Evolutionary conservation across 2,329 filamentous ascomycete species (phyloP), one percentile per base, ranked within the genome.

Genomic region (Calonectria hongkongensis): DNA sequence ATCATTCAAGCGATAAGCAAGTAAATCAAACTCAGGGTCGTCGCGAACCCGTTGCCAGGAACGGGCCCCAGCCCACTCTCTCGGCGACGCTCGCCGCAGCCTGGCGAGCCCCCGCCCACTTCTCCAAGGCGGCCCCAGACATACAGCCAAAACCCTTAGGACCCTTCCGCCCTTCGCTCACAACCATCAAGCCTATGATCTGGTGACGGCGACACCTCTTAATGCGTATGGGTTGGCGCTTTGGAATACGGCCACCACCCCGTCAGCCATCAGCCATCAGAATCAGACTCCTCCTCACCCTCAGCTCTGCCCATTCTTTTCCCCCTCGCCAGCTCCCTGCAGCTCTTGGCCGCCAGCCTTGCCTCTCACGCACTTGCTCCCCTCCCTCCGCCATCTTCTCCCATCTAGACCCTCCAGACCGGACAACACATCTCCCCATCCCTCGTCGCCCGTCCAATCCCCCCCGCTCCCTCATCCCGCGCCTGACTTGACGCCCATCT

Each of bases 401-500:
- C 33, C 51, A 27, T 43, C 39, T 36, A 56, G 39, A 48, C 60
- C 48, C 58, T 48, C 58, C 56, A 45, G 43, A 60, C 54, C 30
- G 12, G 51, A 62, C 48, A 58, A 21, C 67, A 43, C 47, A 30
- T 45, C 67, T 64, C 7, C 36, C 65, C 65, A 25, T 60, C 65
- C 54, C 18, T 41, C 65, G n/a, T 39, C 51, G 27, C 12, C n/a
- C 36, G 25, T 56, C 27, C 48, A 67, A 47, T 67, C 67, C 50
- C 10, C 10, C 33, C 58, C 36, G 27, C 41, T 63, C 60, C 39
- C 43, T 36, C 51, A 54, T 67, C 62, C 41, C 51, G 62, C 50
- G 66, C 51, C 69, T 54, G 58, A 62, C 58, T 67, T 51, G 70
- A 56, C 67, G 43, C 58, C 43, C 41, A 62, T 45, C 36, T 36